Conservation (phyloP, 2,329 filamentous ascomycete genomes). For the Thielaviopsis euricoi region DNA sequence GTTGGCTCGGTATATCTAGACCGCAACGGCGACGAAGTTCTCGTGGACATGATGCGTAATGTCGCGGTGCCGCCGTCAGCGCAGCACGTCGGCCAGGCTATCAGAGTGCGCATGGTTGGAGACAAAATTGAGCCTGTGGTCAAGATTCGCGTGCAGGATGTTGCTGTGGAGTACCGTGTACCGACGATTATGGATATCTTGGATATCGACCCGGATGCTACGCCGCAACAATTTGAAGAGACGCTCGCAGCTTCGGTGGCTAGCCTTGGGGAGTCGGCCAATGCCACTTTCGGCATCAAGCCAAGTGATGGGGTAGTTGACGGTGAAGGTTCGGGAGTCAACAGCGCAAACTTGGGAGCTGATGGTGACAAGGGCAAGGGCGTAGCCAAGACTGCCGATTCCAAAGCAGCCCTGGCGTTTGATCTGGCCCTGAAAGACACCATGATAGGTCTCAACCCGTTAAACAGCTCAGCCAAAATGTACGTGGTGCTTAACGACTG, state of each 20-base stretch:
- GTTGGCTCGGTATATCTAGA: constrained; percentile 43
- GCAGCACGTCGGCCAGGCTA: constrained; percentile 29
- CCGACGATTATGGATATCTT: constrained; percentile 67
- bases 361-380: not conserved
- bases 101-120: constrained; percentile 81
- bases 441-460: constrained; percentile 68
- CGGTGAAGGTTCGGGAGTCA: too few species aligned
- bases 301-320: not conserved
- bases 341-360: too few species aligned
- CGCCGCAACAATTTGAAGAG: constrained; percentile 55
- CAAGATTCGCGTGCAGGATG: constrained; percentile 71
- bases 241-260: constrained; percentile 66
- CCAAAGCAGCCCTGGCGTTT: constrained; percentile 36
- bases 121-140: constrained; percentile 87
- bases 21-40: constrained; percentile 52
- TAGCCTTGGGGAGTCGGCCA: constrained; percentile 51
- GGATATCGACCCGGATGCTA: constrained; percentile 48
- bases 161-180: constrained; percentile 79
- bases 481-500: constrained; percentile 66
- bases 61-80: constrained; percentile 15
- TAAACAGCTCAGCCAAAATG: constrained; percentile 57
- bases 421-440: constrained; percentile 70
- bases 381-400: constrained; percentile 25
- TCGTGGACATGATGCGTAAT: constrained; percentile 40
- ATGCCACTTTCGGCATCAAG: constrained; percentile 22